A percentile compares a stretch with the other conserved stretches of the same genome.
phyloP scores from a whole-genome alignment of 1,139 yeast genomes.

The Protomyces inouyei region DNA sequence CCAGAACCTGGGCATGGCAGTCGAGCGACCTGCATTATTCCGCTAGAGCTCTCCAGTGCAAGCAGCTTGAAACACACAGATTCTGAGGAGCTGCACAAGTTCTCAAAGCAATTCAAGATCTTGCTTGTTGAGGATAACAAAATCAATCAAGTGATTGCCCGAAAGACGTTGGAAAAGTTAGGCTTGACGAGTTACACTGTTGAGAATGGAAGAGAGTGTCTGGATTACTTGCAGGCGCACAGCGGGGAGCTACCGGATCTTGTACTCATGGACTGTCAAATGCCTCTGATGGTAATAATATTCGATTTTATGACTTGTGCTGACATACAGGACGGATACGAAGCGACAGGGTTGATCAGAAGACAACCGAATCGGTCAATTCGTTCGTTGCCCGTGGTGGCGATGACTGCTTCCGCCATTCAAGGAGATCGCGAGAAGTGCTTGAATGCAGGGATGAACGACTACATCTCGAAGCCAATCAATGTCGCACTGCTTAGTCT shows the following conservation, averaged over 20 bases:
- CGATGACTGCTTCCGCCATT: slow-evolving; percentile 57
- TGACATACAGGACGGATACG: slow-evolving; percentile 41
- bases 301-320: slow-evolving; percentile 33
- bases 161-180: slow-evolving; percentile 50
- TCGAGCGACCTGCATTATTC: slow-evolving; percentile 21
- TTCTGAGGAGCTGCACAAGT: neutral
- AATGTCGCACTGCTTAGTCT: slow-evolving; percentile 27
- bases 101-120: neutral
- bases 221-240: slow-evolving; percentile 25
- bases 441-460: slow-evolving; percentile 52
- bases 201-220: slow-evolving; percentile 32
- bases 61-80: neutral
- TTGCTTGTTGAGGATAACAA: slow-evolving; percentile 53
- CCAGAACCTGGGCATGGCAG: slow-evolving; percentile 22
- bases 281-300: slow-evolving; percentile 48
- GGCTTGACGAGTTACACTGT: slow-evolving; percentile 56
- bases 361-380: slow-evolving; percentile 17
- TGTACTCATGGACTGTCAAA: slow-evolving; percentile 54
- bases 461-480: slow-evolving; percentile 51
- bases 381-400: slow-evolving; percentile 43
- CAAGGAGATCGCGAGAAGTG: slow-evolving; percentile 52
- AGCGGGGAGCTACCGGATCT: slow-evolving; percentile 44
- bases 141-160: slow-evolving; percentile 50
- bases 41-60: slow-evolving; percentile 12
- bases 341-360: slow-evolving; percentile 40